Evolutionary conservation across 1,284 basidiomycete genomes (phyloP).

Genomic region (Amylostereum chailletii): DNA sequence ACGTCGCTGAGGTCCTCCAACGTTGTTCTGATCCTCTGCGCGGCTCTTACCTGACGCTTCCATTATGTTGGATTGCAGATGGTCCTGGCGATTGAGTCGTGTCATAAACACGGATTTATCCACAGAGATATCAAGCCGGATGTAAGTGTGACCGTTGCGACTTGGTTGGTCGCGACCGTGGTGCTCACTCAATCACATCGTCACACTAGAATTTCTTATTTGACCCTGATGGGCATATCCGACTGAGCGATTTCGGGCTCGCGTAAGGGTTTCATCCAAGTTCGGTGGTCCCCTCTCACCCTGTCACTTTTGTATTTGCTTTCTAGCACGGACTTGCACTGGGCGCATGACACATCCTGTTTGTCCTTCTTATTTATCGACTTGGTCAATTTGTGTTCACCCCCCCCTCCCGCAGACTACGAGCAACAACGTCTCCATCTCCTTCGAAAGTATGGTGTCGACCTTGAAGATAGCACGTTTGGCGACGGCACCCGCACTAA

Average conservation of each 20-base stretch:
- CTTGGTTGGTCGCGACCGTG: slow-evolving; percentile 9
- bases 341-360: slow-evolving; percentile 91
- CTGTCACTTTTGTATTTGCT: slow-evolving; percentile 2
- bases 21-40: slow-evolving; percentile 13
- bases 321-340: slow-evolving; percentile 72
- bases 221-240: slow-evolving; percentile 88
- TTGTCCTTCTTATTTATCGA: slow-evolving; percentile 12
- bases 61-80: slow-evolving; percentile 44
- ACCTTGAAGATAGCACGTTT: slow-evolving; percentile 70
- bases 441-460: slow-evolving; percentile 89
- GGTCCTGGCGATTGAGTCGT: slow-evolving; percentile 92
- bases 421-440: slow-evolving; percentile 88
- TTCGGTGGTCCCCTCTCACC: slow-evolving; percentile 10
- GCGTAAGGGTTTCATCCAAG: slow-evolving; percentile 49
- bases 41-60: not conserved
- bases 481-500: slow-evolving; percentile 57
- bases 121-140: slow-evolving; percentile 97
- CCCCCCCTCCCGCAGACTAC: slow-evolving; percentile 55
- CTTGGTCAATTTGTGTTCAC: slow-evolving; percentile 7
- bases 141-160: slow-evolving; percentile 36
- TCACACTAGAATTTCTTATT: slow-evolving; percentile 83
- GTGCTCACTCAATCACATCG: slow-evolving; percentile 9
- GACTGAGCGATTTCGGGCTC: slow-evolving; percentile 91
- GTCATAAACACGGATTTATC: slow-evolving; percentile 92
- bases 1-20: slow-evolving; percentile 76